Evolutionary conservation across 2,329 filamentous ascomycete species (phyloP).

Genomic region (Calonectria pseudoturangicola): DNA sequence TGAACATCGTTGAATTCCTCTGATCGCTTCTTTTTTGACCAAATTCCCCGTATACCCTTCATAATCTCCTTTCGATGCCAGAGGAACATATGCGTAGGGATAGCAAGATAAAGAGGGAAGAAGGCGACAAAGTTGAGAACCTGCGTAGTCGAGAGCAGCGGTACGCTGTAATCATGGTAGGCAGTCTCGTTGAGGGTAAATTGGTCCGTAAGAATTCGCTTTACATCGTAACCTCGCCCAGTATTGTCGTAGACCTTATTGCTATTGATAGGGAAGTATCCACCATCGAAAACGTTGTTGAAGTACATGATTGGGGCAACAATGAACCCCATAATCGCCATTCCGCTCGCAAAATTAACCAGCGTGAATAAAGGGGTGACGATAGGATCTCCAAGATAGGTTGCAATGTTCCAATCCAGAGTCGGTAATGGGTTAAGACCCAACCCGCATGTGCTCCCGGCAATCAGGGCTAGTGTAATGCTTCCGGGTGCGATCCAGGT

Average conservation of each 20-base stretch:
- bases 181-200: slow-evolving; percentile 70
- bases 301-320: slow-evolving; percentile 69
- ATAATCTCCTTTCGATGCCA: slow-evolving; percentile 57
- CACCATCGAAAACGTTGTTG: slow-evolving; percentile 66
- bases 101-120: slow-evolving; percentile 56
- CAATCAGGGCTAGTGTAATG: slow-evolving; percentile 58
- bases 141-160: slow-evolving; percentile 70
- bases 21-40: slow-evolving; percentile 58
- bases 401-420: slow-evolving; percentile 64
- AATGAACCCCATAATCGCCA: slow-evolving; percentile 72
- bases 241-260: slow-evolving; percentile 75
- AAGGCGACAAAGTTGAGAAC: slow-evolving; percentile 57
- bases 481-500: slow-evolving; percentile 69
- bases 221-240: slow-evolving; percentile 69
- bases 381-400: slow-evolving; percentile 56
- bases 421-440: slow-evolving; percentile 63
- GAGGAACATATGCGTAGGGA: slow-evolving; percentile 56
- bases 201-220: slow-evolving; percentile 68
- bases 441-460: slow-evolving; percentile 60
- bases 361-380: slow-evolving; percentile 56
- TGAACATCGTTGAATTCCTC: slow-evolving; percentile 60
- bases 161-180: slow-evolving; percentile 71
- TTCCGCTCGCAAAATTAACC: slow-evolving; percentile 54
- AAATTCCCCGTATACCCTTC: slow-evolving; percentile 53
- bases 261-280: slow-evolving; percentile 74